Evolutionary conservation across 73 alveolate genomes (phyloP).

Genomic region (Paramecium octaurelia): DNA sequence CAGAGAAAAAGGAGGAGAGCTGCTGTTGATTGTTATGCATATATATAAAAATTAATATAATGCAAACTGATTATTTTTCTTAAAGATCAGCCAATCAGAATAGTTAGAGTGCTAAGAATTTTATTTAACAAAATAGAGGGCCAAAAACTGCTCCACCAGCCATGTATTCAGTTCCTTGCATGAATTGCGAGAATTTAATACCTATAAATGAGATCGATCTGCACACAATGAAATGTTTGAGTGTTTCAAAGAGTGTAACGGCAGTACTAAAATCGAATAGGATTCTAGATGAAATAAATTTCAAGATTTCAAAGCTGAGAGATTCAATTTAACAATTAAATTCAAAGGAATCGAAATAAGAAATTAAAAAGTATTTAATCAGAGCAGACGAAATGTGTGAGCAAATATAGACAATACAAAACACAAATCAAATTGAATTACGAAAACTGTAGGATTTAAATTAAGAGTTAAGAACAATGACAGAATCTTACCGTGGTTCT

Average conservation of each 20-base stretch:
- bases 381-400: constrained; percentile 43
- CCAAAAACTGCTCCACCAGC: neutral
- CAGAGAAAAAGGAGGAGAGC: neutral
- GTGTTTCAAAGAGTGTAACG: constrained; percentile 23
- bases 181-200: constrained; percentile 31
- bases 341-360: neutral
- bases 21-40: neutral
- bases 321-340: neutral
- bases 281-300: constrained; percentile 4
- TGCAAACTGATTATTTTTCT: constrained; percentile 16
- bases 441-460: neutral
- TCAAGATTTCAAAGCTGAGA: constrained; percentile 26
- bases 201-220: constrained; percentile 24
- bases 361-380: neutral
- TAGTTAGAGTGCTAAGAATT: neutral
- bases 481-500: constrained; percentile 41
- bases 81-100: neutral
- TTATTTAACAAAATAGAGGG: neutral
- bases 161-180: constrained; percentile 34
- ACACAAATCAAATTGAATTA: neutral
- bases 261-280: constrained; percentile 26
- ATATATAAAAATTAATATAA: neutral
- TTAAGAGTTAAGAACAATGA: constrained; percentile 12
- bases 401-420: neutral
- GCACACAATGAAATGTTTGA: neutral